Percentiles rank a stretch among this genome's conserved stretches.
Conservation (phyloP, 2,329 filamentous ascomycete species). For the Trichoderma simmonsii region DNA sequence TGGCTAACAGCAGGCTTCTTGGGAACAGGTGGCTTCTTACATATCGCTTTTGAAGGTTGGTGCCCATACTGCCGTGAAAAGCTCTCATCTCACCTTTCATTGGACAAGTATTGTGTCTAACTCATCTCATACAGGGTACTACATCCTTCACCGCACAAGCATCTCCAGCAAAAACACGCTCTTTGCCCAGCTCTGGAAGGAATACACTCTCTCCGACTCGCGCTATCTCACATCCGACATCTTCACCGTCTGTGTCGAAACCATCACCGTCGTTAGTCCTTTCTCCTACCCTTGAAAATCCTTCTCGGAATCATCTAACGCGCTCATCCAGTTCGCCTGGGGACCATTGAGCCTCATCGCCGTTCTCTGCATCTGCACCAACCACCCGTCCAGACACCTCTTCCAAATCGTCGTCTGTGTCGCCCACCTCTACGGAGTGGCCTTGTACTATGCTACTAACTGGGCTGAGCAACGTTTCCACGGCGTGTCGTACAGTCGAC, state of each 20-base stretch:
- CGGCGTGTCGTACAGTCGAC: constrained; percentile 52
- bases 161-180: constrained; percentile 68
- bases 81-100: not conserved
- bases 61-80: not conserved
- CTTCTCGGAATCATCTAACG: not conserved
- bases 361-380: constrained; percentile 43
- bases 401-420: constrained; percentile 50
- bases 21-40: constrained; percentile 61
- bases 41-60: constrained; percentile 76
- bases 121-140: constrained; percentile 58
- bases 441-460: constrained; percentile 60
- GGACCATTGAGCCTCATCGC: constrained; percentile 56
- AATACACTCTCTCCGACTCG: constrained; percentile 84
- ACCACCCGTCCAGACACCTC: constrained; percentile 47
- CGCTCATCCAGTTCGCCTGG: constrained; percentile 45
- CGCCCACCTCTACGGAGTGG: constrained; percentile 59
- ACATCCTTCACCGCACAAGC: constrained; percentile 63
- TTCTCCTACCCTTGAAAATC: not conserved
- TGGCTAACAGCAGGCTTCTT: not conserved
- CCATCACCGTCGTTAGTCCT: constrained; percentile 68
- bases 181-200: constrained; percentile 88
- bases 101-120: not conserved
- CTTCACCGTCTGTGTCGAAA: constrained; percentile 86
- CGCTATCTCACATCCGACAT: constrained; percentile 78
- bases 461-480: constrained; percentile 44